Evolutionary conservation across 805 yeast species (phyloP), one percentile per base, ranked within the genome.

Genomic region (Schizosaccharomyces cryophilus): DNA sequence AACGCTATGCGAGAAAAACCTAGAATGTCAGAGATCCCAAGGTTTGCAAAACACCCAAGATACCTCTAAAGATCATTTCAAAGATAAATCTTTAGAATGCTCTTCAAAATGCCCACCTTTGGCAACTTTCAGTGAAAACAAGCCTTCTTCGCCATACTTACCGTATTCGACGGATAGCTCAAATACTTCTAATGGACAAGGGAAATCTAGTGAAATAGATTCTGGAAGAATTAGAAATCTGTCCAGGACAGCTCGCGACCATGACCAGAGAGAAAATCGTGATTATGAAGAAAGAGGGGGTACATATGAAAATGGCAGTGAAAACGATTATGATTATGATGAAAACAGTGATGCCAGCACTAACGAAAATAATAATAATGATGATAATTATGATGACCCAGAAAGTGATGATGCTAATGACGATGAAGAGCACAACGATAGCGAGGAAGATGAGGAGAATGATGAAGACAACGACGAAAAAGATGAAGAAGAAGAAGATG

Each of bases 381-480:
- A 62, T 19, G 64, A 62, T 26, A 58, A 35, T 58, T 54, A 42
- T 21, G 66, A 62, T 40, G 63, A 58, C 17, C 66, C 62, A 4
- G 60, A 30, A 54, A 48, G 45, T 6, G 65, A 62, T 30, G 62
- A 62, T 21, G 62, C 60, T 24, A 64, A 63, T 17, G 66, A 63
- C 30, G 66, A 55, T 21, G 65, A 58, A 59, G 64, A 59, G 24
- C 30, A 42, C n/a, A 67, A 63, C 21, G 63, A 63, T n/a, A 67
- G 63, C 7, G 61, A 55, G 15, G 63, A 62, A 3, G 66, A 63
- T n/a, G 62, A 62, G 40, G 59, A 62, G 7, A 64, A 48, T n/a
- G 61, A 51, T 42, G 60, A 48, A 21, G 64, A 62, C n/a, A 62
- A 64, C 19, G 64, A 64, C 21, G 65, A 61, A 7, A 54, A 61